phyloP scores from a whole-genome alignment of 192 early-diverging fungal genomes.

The Entomortierella chlamydospora region DNA sequence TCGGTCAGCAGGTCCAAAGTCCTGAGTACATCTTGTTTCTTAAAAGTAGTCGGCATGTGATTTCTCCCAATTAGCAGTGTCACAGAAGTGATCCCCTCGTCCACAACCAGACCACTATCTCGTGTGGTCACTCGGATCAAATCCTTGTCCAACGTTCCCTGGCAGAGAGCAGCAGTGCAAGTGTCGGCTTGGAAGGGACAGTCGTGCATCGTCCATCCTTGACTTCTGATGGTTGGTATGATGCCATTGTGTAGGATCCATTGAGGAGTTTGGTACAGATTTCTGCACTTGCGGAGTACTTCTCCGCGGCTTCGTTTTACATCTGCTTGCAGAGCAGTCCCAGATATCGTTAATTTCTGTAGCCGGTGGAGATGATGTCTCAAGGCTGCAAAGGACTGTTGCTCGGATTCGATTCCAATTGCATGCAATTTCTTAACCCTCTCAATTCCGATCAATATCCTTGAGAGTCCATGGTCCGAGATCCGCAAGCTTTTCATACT shows the following conservation, averaged over 20 bases:
- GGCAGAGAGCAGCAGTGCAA: background rate
- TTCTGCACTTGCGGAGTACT: background rate
- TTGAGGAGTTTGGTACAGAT: background rate
- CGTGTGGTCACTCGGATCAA: background rate
- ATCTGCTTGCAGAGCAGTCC: background rate
- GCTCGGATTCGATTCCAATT: no score
- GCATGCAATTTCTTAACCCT: no score
- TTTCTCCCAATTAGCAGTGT: constrained; percentile 2
- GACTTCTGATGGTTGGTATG: background rate
- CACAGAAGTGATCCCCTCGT: constrained; percentile 2
- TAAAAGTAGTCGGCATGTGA: background rate
- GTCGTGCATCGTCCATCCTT: constrained; percentile 1
- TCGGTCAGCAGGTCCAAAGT: constrained; percentile 4
- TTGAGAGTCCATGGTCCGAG: no score
- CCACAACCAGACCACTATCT: background rate
- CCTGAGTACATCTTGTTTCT: background rate
- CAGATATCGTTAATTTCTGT: no score
- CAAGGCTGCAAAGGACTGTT: no score
- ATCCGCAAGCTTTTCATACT: no score
- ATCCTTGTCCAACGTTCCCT: background rate
- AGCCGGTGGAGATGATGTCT: no score
- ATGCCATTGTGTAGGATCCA: background rate
- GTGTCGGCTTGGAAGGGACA: constrained; percentile 9
- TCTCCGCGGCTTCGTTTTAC: background rate
- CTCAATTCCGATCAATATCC: no score